Base-by-base conservation (phyloP, 2,329 filamentous ascomycete genomes). In the Sporothrix schenckii region DNA sequence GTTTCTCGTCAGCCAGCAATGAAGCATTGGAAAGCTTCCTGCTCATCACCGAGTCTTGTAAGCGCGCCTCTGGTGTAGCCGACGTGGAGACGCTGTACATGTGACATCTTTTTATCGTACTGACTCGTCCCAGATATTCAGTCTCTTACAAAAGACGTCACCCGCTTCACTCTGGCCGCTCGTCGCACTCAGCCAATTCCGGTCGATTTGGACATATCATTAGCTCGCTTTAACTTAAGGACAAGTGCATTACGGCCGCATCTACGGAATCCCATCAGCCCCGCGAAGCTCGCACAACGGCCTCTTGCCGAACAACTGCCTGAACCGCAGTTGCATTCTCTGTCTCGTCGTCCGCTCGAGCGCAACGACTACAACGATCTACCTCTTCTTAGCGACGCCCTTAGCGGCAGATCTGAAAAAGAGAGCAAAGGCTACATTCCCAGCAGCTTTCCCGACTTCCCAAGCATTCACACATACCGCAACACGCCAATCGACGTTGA, bases 401-500 rank as follows among this genome's bases (percentile, higher is more conserved):
- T 90, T 2, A 88, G 87, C 71, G 88, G 88, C 50, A 82, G 83
- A 70, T 75, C 80, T 1, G 88, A 90, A 73, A 89, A 88, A 75
- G 81, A 84, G 10, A 77, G 81, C 14, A 86, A 85, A 74, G 70
- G 77, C 30, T 89, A 87, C 77, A 88, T 90, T 13, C 88, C 88
- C 0, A 78, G 80, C 49, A 82, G 83, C 0, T 88, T 90, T 67
- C 88, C 88, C 0, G 81, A 84, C 11, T 90, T 90, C 71, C 88
- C 88, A 0, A 89, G 87, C 76, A 86, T 85, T 60, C 87, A 90
- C 75, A 90, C 88, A 3, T 90, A 89, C 78, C 85, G 83, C 52
- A 86, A 85, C 75, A 90, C 88, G 0, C 84, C 85, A 1, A 82
- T 84, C 47, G 79, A 79, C 65, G 77, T 79, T 47, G 78, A 78